Percentiles rank a stretch among this genome's conserved stretches.
phyloP scores from a whole-genome alignment of 805 yeast genomes.

The Diddensiella santjacobensis region DNA sequence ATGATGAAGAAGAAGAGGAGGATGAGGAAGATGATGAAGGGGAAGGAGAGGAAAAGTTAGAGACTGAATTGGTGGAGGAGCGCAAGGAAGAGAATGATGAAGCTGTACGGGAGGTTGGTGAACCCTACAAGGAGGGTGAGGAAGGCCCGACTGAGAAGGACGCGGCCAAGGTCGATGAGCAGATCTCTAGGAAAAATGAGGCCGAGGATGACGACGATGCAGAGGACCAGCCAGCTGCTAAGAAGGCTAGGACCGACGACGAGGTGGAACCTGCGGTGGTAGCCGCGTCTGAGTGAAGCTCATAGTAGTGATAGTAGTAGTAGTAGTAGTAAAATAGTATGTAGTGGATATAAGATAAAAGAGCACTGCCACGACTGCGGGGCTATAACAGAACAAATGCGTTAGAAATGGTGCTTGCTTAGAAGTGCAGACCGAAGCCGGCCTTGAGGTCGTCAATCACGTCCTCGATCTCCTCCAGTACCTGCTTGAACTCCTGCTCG shows the following conservation, averaged over 20 bases:
- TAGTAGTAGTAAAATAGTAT: background rate
- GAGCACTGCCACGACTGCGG: no score
- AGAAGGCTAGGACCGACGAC: conserved; percentile 16
- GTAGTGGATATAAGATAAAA: no score
- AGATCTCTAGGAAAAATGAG: background rate
- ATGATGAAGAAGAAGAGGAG: conserved; percentile 15
- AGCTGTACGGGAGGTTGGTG: conserved; percentile 4
- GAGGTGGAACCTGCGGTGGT: background rate
- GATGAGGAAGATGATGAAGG: conserved; percentile 14
- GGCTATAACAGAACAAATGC: no score
- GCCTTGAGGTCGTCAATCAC: conserved; percentile 18
- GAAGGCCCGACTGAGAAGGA: conserved; percentile 10
- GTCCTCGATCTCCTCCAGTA: conserved; percentile 17
- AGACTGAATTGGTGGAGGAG: conserved; percentile 6
- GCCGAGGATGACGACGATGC: conserved; percentile 11
- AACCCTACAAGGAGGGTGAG: conserved; percentile 5
- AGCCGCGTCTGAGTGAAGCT: background rate
- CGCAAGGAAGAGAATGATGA: conserved; percentile 9
- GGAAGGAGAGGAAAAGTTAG: conserved; percentile 8
- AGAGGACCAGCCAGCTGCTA: conserved; percentile 16
- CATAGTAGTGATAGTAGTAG: conserved; percentile 1
- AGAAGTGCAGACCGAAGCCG: conserved; percentile 21
- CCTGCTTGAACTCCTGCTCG: conserved; percentile 14
- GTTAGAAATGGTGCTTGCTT: conserved; percentile 2
- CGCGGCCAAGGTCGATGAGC: conserved; percentile 9